Evolutionary conservation across 352 stramenopile genomes (phyloP), one percentile per base, ranked within the genome.

Genomic region (Phytopythium oedochilum): DNA sequence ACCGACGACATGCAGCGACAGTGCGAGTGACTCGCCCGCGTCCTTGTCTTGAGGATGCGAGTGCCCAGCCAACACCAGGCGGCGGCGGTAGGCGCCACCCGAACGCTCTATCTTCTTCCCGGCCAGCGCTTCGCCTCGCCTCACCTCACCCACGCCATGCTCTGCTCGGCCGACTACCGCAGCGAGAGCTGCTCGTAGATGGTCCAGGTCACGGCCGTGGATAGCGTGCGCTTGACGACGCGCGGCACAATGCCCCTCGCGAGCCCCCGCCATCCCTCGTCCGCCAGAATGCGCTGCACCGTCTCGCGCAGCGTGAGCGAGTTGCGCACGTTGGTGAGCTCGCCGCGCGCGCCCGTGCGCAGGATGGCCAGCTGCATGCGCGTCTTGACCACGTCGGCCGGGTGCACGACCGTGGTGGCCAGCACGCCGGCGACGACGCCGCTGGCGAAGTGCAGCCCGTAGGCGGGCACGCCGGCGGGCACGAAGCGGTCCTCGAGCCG

Each of bases 191-290:
- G 76, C 81, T 99, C 97, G 78, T 99, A 99, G 47, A 98, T 98
- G 14, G 97, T 99, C 97, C 97, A 99, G 17, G 92, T 98, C 60
- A 99, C 97, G 18, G 97, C 97, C 5, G 98, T 98, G n/a, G 93
- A 96, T 29, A 98, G 94, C 38, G 97, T 97, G 55, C 98, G 96
- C 48, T 98, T 97, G 49, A 99, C 65, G 31, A 99, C 82, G 25
- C 97, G 82, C 17, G 97, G 94, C 38, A 89, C 61, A 32, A 98
- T 88, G 39, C 97, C 97, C 49, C 94, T 87, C 45, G 95, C 96
- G 59, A 99, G 98, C 42, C 95, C 97, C 0, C 66, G 61, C 34
- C 67, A 50, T 44, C 97, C 97, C 68, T 99, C 97, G 23, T 97
- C 81, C 52, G 66, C 57, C 49, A 91, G 83, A 54, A 99, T 98